Evolutionary conservation across 306 rosid species (phyloP), one percentile per base, ranked within the genome.

Genomic region (Casuarina equisetifolia): DNA sequence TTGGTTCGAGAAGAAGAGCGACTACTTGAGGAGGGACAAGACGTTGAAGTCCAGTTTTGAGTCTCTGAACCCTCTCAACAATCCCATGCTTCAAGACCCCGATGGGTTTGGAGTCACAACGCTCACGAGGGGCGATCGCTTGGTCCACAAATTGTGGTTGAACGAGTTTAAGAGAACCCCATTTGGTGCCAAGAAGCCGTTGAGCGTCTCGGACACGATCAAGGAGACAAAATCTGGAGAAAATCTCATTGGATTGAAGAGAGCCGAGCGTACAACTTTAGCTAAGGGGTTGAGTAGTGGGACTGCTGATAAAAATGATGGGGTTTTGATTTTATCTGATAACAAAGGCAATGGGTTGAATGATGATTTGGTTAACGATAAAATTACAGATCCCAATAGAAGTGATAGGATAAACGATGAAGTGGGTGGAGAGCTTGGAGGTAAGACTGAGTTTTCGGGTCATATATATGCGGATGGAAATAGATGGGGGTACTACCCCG

Each of bases 401-500:
- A 58, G 3, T 25, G 70, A 17, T 66, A 13, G 7, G 40, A 10
- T 61, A 42, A 61, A 61, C 11, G 67, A 13, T 61, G 43, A 61
- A 9, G 32, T 61, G 70, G 49, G 42, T 17, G 62, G 71, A 53
- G 63, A 74, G 46, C 20, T 36, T 77, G 75, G 76, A 76, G 61
- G 42, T 6, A 57, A 64, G 44, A 74, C 79, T 61, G 83, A 88
- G 80, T 79, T 53, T 75, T 77, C 80, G 16, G 74, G 74, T 77
- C 87, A 88, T 75, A 52, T 95, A 20, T 95, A 91, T 69, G 96
- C 96, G 0, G 96, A 95, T 82, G 97, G 97, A 55, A 86, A 87
- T 81, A 88, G 79, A 77, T 95, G 99, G 99, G 99, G 97, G 6
- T 95, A 87, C 74, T 91, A 87, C 83, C 97, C 99, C 4, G 96